phyloP scores from a whole-genome alignment of 2,329 filamentous ascomycete species.

The Ascochyta rabiei region DNA sequence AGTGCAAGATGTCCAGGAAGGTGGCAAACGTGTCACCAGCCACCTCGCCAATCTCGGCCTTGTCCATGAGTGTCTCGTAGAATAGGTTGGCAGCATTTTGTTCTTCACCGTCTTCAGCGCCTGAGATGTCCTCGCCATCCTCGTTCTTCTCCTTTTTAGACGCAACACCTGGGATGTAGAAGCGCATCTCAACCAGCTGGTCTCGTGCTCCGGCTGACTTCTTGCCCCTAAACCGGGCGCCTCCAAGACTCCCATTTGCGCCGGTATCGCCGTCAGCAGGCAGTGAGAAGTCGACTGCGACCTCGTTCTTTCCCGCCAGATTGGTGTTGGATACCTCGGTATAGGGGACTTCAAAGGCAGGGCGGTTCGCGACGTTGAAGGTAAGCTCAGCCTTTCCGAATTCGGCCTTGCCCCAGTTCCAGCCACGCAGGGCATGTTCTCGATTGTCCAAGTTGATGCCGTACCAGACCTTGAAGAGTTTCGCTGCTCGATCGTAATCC shows the following conservation, averaged over 20 bases:
- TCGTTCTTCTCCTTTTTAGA: slow-evolving; percentile 73
- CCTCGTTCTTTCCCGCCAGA: slow-evolving; percentile 94
- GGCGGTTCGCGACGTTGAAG: slow-evolving; percentile 96
- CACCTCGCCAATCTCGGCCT: slow-evolving; percentile 98
- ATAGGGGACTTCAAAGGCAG: slow-evolving; percentile 96
- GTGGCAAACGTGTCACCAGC: slow-evolving; percentile 98
- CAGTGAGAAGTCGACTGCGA: slow-evolving; percentile 90
- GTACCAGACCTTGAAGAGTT: slow-evolving; percentile 98
- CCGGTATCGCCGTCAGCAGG: slow-evolving; percentile 74
- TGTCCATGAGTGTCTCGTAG: slow-evolving; percentile 97
- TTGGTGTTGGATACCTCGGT: slow-evolving; percentile 98
- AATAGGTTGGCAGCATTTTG: slow-evolving; percentile 97
- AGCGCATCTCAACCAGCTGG: slow-evolving; percentile 97
- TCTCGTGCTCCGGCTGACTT: slow-evolving; percentile 89
- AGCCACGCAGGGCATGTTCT: slow-evolving; percentile 92
- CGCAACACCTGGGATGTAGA: slow-evolving; percentile 91
- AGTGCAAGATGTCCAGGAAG: slow-evolving; percentile 94
- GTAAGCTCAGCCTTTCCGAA: slow-evolving; percentile 93
- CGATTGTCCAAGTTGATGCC: slow-evolving; percentile 89
- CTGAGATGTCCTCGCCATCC: slow-evolving; percentile 66
- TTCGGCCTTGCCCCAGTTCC: slow-evolving; percentile 99
- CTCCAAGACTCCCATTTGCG: slow-evolving; percentile 74
- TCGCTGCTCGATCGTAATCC: slow-evolving; percentile 88
- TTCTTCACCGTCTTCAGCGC: slow-evolving; percentile 71
- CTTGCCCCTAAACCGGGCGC: slow-evolving; percentile 77